Conservation (phyloP, 495 filamentous ascomycete species). For the Niebla homalea region DNA sequence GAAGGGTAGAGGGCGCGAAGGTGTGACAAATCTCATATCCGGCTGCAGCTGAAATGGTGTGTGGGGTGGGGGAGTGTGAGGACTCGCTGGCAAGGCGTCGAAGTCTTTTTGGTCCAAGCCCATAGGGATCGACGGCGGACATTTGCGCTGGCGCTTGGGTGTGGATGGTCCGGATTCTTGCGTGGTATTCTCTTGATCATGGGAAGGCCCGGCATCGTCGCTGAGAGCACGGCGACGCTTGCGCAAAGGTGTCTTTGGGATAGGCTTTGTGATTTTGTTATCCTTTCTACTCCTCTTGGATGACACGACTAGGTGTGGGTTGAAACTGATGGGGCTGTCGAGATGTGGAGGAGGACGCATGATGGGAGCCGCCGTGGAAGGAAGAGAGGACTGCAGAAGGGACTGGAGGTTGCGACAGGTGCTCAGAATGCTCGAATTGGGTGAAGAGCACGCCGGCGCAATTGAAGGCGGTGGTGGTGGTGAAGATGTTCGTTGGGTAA, state of each 20-base stretch:
- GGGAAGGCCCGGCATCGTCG: conserved; percentile 28
- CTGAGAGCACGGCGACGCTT: conserved; percentile 47
- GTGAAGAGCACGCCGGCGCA: conserved; percentile 38
- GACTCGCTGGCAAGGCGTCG: conserved; percentile 34
- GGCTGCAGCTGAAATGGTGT: conserved; percentile 1
- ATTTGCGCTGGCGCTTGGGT: conserved; percentile 52
- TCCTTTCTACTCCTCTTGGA: conserved; percentile 15
- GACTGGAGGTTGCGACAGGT: conserved; percentile 62
- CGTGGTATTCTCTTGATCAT: conserved; percentile 17
- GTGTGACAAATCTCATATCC: conserved; percentile 24
- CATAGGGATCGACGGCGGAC: conserved; percentile 53
- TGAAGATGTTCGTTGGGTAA: conserved; percentile 38
- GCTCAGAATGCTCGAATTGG: conserved; percentile 43
- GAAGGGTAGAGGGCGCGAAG: conserved; percentile 29
- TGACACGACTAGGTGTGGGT: conserved; percentile 25
- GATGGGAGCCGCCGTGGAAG: conserved; percentile 24
- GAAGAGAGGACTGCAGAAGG: conserved; percentile 37
- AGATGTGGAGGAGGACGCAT: conserved; percentile 32
- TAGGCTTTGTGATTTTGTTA: conserved; percentile 37
- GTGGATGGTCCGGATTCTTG: conserved; percentile 37
- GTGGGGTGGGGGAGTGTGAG: conserved; percentile 22
- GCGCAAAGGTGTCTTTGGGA: conserved; percentile 29
- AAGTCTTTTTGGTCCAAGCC: conserved; percentile 54
- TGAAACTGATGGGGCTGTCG: conserved; percentile 33
- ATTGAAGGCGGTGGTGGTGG: conserved; percentile 51